These are phyloP conservation scores for Lactarius evosmus DNA, from an alignment of 768 basidiomycete species.

Conservation along the genomic window DNA sequence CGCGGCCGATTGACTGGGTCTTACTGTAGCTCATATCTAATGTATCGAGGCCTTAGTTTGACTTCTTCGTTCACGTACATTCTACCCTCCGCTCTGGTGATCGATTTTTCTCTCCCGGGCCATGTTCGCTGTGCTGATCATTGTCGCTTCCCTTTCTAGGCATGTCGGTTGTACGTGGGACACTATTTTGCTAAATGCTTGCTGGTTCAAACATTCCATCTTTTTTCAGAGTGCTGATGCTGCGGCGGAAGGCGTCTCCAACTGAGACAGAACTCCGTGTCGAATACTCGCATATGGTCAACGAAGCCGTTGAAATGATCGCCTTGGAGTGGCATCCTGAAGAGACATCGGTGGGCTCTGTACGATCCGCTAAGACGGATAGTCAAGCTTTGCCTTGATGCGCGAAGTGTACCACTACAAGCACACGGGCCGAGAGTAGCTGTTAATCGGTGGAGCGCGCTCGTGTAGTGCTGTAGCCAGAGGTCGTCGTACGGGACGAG, in stretches of 20 bases:
- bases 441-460: neutral
- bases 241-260: constrained; percentile 21
- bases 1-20: neutral
- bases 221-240: constrained; percentile 23
- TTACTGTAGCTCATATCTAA: constrained; percentile 4
- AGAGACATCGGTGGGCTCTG: neutral
- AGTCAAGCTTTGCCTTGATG: neutral
- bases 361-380: neutral
- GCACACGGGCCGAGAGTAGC: neutral
- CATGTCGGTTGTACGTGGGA: constrained; percentile 19
- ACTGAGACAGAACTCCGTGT: constrained; percentile 20
- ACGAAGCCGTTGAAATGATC: constrained; percentile 23
- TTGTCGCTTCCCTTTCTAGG: constrained; percentile 8
- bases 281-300: constrained; percentile 11
- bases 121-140: neutral
- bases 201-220: neutral
- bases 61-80: constrained; percentile 16
- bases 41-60: neutral
- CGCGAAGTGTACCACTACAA: neutral
- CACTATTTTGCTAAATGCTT: neutral
- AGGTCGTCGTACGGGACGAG: neutral
- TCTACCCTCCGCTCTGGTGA: constrained; percentile 24
- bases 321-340: neutral
- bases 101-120: neutral
- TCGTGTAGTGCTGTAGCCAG: constrained; percentile 2